Evolutionary conservation across 2,329 filamentous ascomycete species (phyloP), one percentile per base, ranked within the genome.

Genomic region (Pyrenochaeta sp.): DNA sequence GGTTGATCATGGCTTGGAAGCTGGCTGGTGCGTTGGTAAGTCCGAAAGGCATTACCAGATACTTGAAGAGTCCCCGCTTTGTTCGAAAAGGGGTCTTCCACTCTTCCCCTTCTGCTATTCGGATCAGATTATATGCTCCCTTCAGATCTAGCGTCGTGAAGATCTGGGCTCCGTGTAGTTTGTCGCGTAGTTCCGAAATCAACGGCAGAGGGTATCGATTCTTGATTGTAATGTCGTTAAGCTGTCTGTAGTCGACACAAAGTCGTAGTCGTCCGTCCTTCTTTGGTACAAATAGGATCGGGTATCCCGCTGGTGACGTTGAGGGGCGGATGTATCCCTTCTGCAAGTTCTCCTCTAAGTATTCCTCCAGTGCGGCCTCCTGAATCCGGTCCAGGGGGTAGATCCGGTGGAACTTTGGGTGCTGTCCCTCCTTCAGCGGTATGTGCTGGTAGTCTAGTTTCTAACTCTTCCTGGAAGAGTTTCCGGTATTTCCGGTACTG

Each of bases 121-220:
- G 39, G 12, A 60, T 52, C n/a, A 50, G 34, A 34, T 59, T 45
- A 36, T 54, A 62, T 47, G 34, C 45, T n/a, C 39, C 53, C 52
- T 25, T 10, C n/a, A 63, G n/a, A 42, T 63, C 54, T 49, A 61
- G 12, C 51, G 5, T 44, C 40, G 15, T 61, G 39, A 61, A 61
- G 28, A 56, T 45, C 43, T 56, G 55, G 48, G 12, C 36, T 34
- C 47, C 5, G 25, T 22, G 24, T 50, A 60, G 46, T 63, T 32
- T 15, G 56, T 58, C 45, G 22, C 19, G 19, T 50, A 58, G n/a
- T 39, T 63, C 48, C 43, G 3, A 28, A 46, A 60, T 63, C 42
- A 58, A 58, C 39, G 39, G 60, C 58, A 54, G 42, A 48, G 51
- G 34, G 49, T 55, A 56, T n/a, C 30, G 45, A 52, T 62, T 54